Base-by-base conservation (phyloP, 2,329 filamentous ascomycete genomes). In the Dryadomyces quercus-mongolicae region DNA sequence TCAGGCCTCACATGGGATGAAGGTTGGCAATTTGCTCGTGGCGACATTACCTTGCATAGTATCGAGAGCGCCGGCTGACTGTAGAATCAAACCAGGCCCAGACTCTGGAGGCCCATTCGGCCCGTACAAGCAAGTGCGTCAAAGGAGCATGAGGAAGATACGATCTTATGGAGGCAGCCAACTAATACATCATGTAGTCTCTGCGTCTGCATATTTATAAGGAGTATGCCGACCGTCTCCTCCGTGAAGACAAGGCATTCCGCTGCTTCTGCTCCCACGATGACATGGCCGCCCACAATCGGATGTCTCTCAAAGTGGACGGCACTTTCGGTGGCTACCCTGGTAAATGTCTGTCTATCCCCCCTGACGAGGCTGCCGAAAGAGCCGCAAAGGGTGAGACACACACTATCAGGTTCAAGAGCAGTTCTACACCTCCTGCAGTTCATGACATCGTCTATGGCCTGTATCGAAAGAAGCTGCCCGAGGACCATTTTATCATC, bases 1-100 rank as follows among this genome's bases (percentile, higher is more conserved):
- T 86, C 90, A 18, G 90, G 91, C 0, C 71, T 98, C 36, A 73
- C 85, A 53, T 98, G 92, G 92, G 91, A 96, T 68, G 94, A 98
- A 80, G 91, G 84, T 84, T 36, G 5, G 47, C 13, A 13, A 4
- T 8, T 13, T 21, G 1, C 9, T 34, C 13, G 10, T 31, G 16
- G n/a, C 10, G 7, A 21, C 6, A 18, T 13, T 34, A 15, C 2
- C 4, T 10, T n/a, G 9, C 10, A 8, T 31, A 31, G 25, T 8
- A 31, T 31, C 25, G 25, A 8, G 25, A 31, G 25, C 25, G 25
- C 25, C 8, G 25, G 25, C 25, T 31, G 25, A 31, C 25, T 31
- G 25, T 31, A 31, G 43, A 31, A 61, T 55, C 61, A 49, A 59
- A 36, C 45, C 59, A 86, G 85, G 91, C 3, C 93, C 93, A 4